Conservation (phyloP, 2,329 filamentous ascomycete species). For the Epichloe aotearoae region DNA sequence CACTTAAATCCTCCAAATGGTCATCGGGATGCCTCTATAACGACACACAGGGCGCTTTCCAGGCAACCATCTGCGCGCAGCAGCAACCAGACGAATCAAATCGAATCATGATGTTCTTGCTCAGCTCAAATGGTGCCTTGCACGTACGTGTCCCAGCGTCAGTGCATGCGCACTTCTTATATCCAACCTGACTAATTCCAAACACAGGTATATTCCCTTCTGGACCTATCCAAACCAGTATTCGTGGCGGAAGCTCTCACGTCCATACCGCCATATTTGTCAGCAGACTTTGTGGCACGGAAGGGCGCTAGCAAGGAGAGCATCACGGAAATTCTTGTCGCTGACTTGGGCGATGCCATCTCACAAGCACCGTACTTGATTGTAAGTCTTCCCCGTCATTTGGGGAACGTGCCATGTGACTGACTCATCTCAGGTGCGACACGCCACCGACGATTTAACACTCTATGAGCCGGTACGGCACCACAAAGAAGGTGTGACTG, state of each 20-base stretch:
- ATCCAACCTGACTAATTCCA: not conserved
- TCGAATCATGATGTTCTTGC: slow-evolving; percentile 59
- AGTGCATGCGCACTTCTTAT: not conserved
- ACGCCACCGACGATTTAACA: slow-evolving; percentile 66
- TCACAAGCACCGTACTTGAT: slow-evolving; percentile 66
- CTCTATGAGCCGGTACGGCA: slow-evolving; percentile 71
- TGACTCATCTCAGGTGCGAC: slow-evolving; percentile 42
- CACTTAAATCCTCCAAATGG: slow-evolving; percentile 56
- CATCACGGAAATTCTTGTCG: slow-evolving; percentile 67
- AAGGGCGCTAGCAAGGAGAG: slow-evolving; percentile 59
- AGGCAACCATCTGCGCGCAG: slow-evolving; percentile 26
- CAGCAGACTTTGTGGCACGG: slow-evolving; percentile 53
- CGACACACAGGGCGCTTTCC: slow-evolving; percentile 47
- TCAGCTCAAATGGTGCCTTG: slow-evolving; percentile 62
- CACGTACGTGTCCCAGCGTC: slow-evolving; percentile 40
- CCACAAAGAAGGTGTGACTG: slow-evolving; percentile 20
- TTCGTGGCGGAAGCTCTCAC: slow-evolving; percentile 66
- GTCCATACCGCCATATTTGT: slow-evolving; percentile 64
- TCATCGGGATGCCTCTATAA: slow-evolving; percentile 70
- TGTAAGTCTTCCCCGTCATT: slow-evolving; percentile 33
- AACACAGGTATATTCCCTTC: slow-evolving; percentile 58
- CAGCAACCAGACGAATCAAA: slow-evolving; percentile 26
- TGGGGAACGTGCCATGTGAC: no score
- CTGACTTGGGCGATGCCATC: slow-evolving; percentile 68
- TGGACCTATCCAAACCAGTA: slow-evolving; percentile 56